Evolutionary conservation across 148 eudicot species (phyloP).

Genomic region (Vaccinium vitisidaea): DNA sequence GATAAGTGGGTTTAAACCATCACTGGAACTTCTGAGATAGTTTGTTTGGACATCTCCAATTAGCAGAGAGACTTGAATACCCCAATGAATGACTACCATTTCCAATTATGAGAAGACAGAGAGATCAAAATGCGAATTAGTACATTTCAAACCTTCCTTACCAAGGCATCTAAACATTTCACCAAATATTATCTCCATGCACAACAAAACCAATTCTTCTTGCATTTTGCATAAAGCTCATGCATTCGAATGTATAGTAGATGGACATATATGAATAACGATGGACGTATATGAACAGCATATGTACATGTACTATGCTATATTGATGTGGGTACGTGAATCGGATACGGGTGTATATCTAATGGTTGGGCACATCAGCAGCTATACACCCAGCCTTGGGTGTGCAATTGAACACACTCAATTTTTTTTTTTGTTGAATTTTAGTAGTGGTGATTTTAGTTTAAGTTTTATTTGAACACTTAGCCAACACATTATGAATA

Average conservation of each 20-base stretch:
- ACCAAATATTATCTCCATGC: background rate
- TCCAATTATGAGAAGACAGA: background rate
- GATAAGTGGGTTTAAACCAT: background rate
- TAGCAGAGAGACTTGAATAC: background rate
- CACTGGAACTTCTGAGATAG: background rate
- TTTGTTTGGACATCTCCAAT: background rate
- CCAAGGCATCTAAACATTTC: background rate
- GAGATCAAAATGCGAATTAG: background rate
- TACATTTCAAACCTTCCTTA: background rate
- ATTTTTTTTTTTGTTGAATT: no score
- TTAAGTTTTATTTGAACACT: no score
- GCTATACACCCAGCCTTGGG: no score
- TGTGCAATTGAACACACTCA: no score
- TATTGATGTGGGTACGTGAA: no score
- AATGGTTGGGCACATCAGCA: no score
- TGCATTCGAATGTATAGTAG: background rate
- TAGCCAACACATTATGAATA: no score
- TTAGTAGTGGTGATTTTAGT: no score
- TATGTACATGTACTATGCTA: no score
- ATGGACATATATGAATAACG: background rate
- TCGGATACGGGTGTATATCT: no score
- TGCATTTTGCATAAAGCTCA: background rate
- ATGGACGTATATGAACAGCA: background rate
- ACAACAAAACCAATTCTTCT: background rate
- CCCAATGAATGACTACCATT: background rate